phyloP scores from a whole-genome alignment of 345 rosid genomes.

The Gynandropsis gynandra region DNA sequence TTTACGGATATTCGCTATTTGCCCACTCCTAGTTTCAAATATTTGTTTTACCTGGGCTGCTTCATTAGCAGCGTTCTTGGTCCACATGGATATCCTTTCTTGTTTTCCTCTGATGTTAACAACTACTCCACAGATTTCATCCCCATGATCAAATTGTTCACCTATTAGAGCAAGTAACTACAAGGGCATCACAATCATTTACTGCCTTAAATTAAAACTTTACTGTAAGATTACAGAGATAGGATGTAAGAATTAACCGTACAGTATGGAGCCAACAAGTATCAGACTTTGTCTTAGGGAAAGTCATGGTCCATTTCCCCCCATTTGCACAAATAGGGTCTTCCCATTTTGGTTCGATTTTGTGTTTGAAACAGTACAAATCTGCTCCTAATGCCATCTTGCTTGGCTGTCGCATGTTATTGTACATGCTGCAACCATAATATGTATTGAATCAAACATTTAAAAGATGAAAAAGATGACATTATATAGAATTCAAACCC shows the following conservation, averaged over 20 bases:
- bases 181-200: background rate
- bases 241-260: constrained; percentile 9
- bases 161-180: constrained; percentile 88
- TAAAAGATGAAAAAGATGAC: background rate
- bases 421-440: constrained; percentile 49
- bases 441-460: background rate
- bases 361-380: constrained; percentile 80
- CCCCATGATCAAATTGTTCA: constrained; percentile 88
- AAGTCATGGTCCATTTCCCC: constrained; percentile 78
- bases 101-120: constrained; percentile 57
- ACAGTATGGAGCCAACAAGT: constrained; percentile 74
- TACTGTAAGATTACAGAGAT: no score
- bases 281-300: constrained; percentile 53
- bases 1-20: no score
- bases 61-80: constrained; percentile 85
- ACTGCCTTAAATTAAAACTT: no score
- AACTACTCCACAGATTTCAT: constrained; percentile 93
- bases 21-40: no score
- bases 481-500: background rate
- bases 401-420: constrained; percentile 66
- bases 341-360: constrained; percentile 94
- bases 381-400: constrained; percentile 57
- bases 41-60: constrained; percentile 56
- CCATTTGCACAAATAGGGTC: constrained; percentile 94
- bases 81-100: constrained; percentile 76